phyloP scores from a whole-genome alignment of 2,329 filamentous ascomycete genomes.

The Epichloe sylvatica region DNA sequence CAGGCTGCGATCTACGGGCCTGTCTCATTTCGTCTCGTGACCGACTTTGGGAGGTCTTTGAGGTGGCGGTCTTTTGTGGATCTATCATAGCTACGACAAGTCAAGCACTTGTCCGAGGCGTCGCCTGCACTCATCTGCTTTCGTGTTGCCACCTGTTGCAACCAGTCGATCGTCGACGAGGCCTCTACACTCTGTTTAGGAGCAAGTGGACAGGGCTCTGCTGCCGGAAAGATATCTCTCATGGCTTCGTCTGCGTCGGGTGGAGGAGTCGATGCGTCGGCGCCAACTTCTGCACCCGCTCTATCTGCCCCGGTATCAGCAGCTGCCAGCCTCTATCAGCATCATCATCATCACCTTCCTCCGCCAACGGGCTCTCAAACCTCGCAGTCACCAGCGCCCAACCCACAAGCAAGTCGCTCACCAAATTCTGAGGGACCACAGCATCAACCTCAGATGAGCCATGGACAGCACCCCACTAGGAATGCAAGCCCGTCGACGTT shows the following conservation, averaged over 20 bases:
- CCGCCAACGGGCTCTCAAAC: neutral
- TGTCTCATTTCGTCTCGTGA: too few species aligned
- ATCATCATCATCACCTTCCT: neutral
- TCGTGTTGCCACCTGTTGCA: too few species aligned
- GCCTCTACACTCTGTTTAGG: too few species aligned
- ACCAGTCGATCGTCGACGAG: neutral
- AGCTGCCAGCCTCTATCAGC: neutral
- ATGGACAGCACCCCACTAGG: neutral
- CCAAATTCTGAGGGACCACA: neutral
- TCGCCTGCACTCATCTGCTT: too few species aligned
- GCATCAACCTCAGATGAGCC: neutral
- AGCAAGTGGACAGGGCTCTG: too few species aligned
- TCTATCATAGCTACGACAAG: too few species aligned
- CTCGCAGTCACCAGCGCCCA: neutral
- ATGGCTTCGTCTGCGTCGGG: neutral
- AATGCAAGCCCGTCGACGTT: neutral
- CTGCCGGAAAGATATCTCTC: neutral
- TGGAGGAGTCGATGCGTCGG: neutral
- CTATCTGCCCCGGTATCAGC: neutral
- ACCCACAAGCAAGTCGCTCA: neutral
- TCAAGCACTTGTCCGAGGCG: too few species aligned
- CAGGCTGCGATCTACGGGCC: too few species aligned
- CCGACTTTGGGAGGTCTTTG: too few species aligned
- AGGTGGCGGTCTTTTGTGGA: too few species aligned
- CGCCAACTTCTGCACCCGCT: neutral